These are phyloP conservation scores for Eugenia klotzschiana DNA, from an alignment of 441 rosid species.

Conservation along the genomic window DNA sequence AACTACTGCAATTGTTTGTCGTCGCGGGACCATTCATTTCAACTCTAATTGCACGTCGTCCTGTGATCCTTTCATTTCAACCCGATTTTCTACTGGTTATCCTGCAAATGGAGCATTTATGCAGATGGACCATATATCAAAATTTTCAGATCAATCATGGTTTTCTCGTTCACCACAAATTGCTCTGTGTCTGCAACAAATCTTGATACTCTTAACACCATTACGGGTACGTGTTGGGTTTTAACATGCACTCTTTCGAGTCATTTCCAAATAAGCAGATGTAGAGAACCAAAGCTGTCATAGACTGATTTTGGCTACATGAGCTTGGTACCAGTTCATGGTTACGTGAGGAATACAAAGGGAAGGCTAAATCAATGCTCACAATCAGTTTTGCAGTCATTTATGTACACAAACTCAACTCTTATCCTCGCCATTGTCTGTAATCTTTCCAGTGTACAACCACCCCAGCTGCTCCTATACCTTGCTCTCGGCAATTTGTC, in stretches of 20 bases:
- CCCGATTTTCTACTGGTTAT: background rate
- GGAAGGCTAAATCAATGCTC: background rate
- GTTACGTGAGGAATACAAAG: background rate
- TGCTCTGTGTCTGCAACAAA: background rate
- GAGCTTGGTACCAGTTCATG: background rate
- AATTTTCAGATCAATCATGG: background rate
- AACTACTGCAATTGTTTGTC: background rate
- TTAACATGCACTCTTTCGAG: background rate
- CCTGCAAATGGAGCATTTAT: background rate
- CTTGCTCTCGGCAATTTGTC: background rate
- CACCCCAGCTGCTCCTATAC: background rate
- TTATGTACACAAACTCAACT: background rate
- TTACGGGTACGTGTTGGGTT: too few relatives aligned
- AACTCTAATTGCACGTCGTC: background rate
- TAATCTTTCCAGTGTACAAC: background rate
- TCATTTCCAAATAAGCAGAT: background rate
- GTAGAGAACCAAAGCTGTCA: background rate
- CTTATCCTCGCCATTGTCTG: background rate
- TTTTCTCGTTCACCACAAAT: background rate
- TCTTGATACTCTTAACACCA: background rate
- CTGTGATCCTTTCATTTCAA: background rate
- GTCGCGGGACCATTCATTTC: background rate
- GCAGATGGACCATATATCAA: background rate
- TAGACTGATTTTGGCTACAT: background rate
- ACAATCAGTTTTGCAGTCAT: background rate